phyloP scores from a whole-genome alignment of 202 grass and related monocot genomes.

The Elaeis oleifera region DNA sequence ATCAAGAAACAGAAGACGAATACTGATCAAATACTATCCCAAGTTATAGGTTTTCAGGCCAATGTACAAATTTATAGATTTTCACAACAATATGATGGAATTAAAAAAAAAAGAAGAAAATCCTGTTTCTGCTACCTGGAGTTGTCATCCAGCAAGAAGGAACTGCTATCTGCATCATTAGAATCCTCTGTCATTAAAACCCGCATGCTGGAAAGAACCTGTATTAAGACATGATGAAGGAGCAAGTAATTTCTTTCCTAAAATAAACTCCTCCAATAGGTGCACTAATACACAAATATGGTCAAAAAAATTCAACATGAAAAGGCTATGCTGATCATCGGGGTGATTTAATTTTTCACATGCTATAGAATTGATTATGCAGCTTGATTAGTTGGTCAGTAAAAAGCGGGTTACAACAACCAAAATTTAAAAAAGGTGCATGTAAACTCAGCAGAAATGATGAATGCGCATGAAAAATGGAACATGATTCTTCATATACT shows the following conservation, averaged over 20 bases:
- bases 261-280: not conserved
- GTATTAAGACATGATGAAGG: slow-evolving; percentile 14
- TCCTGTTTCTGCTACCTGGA: slow-evolving; percentile 43
- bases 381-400: too few relatives aligned
- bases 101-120: not conserved
- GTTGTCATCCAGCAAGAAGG: slow-evolving; percentile 93
- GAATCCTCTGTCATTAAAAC: slow-evolving; percentile 91
- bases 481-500: not conserved
- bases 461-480: too few relatives aligned
- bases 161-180: slow-evolving; percentile 62
- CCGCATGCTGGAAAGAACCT: slow-evolving; percentile 93
- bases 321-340: too few relatives aligned
- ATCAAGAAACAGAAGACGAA: slow-evolving; percentile 3
- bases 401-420: too few relatives aligned
- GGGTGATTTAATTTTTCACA: too few relatives aligned
- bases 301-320: too few relatives aligned
- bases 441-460: too few relatives aligned
- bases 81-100: too few relatives aligned
- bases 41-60: not conserved
- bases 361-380: too few relatives aligned
- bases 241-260: slow-evolving; percentile 1
- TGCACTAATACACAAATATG: too few relatives aligned
- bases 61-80: too few relatives aligned
- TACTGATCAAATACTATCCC: not conserved
- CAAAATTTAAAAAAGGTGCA: too few relatives aligned